Conservation (phyloP, 139 green algal genomes). For the Tetradesmus lagerheimii region DNA sequence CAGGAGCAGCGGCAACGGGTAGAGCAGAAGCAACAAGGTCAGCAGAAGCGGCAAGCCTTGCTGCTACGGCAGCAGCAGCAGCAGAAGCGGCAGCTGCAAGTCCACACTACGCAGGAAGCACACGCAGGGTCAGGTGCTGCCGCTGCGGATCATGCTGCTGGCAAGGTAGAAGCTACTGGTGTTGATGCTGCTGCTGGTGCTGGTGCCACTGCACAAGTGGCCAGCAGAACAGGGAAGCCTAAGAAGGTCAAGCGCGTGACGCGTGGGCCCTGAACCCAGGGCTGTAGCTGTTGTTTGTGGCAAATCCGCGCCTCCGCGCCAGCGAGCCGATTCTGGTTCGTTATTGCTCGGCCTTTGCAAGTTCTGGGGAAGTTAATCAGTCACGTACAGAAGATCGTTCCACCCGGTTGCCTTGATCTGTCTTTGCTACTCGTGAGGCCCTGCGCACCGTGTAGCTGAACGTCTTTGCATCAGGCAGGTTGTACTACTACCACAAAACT, state of each 20-base stretch:
- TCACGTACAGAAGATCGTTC: too few relatives aligned
- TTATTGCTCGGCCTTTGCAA: too few relatives aligned
- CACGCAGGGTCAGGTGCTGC: too few relatives aligned
- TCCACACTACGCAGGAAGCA: too few relatives aligned
- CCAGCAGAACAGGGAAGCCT: neutral
- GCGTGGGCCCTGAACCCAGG: neutral
- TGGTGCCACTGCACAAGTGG: neutral
- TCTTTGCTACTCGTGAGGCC: too few relatives aligned
- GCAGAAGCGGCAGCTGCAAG: slow-evolving; percentile 5
- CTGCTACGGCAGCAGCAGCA: neutral
- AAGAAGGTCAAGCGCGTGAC: slow-evolving; percentile 6
- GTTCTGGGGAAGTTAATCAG: too few relatives aligned
- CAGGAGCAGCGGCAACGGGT: neutral
- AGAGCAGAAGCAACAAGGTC: neutral
- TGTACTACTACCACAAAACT: too few relatives aligned
- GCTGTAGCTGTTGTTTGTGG: neutral
- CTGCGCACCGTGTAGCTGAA: too few relatives aligned
- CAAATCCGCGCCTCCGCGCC: too few relatives aligned
- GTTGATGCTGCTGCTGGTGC: neutral
- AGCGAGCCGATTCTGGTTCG: too few relatives aligned
- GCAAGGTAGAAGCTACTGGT: neutral
- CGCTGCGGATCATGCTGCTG: neutral
- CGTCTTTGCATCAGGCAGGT: too few relatives aligned
- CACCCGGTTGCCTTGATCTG: too few relatives aligned
- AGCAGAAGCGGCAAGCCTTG: slow-evolving; percentile 12